Evolutionary conservation across 257 asterid species (phyloP).

Genomic region (Anisodus acutangulus): DNA sequence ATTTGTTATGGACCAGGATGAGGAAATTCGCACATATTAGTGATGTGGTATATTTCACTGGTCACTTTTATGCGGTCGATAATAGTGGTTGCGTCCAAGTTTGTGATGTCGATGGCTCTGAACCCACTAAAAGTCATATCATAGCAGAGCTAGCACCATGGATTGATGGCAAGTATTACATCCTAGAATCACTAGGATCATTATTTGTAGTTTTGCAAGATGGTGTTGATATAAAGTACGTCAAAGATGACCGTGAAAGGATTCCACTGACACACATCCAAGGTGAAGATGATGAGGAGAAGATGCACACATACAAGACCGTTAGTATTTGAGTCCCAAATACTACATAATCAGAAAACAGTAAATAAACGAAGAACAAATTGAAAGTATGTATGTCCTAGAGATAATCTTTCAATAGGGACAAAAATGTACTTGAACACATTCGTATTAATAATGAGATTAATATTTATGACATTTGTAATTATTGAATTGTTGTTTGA

Average conservation of each 20-base stretch:
- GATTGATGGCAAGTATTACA: constrained; percentile 1
- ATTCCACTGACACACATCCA: neutral
- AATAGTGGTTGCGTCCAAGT: neutral
- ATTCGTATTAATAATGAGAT: too few relatives aligned
- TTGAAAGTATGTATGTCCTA: too few relatives aligned
- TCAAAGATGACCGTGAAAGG: neutral
- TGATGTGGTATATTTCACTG: neutral
- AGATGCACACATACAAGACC: neutral
- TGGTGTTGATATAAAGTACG: neutral
- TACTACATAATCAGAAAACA: too few relatives aligned
- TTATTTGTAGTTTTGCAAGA: neutral
- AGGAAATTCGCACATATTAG: too few relatives aligned
- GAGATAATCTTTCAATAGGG: too few relatives aligned
- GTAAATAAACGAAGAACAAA: too few relatives aligned
- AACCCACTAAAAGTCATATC: too few relatives aligned
- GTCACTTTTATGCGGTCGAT: neutral
- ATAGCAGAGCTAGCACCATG: neutral
- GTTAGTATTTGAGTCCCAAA: too few relatives aligned
- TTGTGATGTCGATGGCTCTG: constrained; percentile 11
- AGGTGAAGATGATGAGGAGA: neutral
- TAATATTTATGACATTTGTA: too few relatives aligned
- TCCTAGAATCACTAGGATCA: constrained; percentile 26
- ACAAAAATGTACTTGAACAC: too few relatives aligned
- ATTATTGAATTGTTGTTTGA: too few relatives aligned
- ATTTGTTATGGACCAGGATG: neutral